Evolutionary conservation across 2,329 filamentous ascomycete species (phyloP).

Genomic region (Nothomitra cinnamomea): DNA sequence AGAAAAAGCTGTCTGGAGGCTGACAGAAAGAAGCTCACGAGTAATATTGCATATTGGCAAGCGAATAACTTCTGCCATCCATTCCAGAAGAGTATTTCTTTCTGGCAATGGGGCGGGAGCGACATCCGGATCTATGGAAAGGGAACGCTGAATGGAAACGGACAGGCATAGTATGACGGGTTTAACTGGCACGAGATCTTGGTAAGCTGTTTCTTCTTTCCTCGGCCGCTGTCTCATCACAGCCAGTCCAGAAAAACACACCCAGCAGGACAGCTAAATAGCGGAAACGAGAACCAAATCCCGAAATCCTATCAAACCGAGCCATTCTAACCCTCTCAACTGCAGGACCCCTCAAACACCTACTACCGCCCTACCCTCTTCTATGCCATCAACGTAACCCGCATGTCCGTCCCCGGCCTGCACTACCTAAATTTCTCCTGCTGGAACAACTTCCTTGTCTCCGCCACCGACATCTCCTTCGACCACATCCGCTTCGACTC

Average conservation of each 20-base stretch:
- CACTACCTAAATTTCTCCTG: too few species aligned
- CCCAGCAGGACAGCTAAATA: too few species aligned
- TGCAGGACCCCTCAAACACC: constrained; percentile 41
- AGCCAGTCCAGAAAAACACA: too few species aligned
- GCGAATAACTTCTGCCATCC: constrained; percentile 43
- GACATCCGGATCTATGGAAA: constrained; percentile 53
- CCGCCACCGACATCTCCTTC: constrained; percentile 46
- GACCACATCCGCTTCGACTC: constrained; percentile 44
- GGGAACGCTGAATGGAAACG: constrained; percentile 45
- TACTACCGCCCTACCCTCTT: constrained; percentile 43
- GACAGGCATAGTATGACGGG: constrained; percentile 46
- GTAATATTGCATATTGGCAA: constrained; percentile 54
- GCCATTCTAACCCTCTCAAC: constrained; percentile 14
- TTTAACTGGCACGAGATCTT: constrained; percentile 40
- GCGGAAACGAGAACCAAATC: too few species aligned
- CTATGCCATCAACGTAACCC: too few species aligned
- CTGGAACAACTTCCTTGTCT: constrained; percentile 41
- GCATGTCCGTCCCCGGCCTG: too few species aligned
- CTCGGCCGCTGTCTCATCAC: too few species aligned
- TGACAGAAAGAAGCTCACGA: too few species aligned
- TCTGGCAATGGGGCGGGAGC: constrained; percentile 48
- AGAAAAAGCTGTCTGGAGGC: too few species aligned
- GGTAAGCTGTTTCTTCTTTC: constrained; percentile 39
- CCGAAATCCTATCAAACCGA: too few species aligned
- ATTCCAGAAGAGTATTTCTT: constrained; percentile 50